Conservation (phyloP, 2,329 filamentous ascomycete genomes). For the Fusarium sterilihyphosum region DNA sequence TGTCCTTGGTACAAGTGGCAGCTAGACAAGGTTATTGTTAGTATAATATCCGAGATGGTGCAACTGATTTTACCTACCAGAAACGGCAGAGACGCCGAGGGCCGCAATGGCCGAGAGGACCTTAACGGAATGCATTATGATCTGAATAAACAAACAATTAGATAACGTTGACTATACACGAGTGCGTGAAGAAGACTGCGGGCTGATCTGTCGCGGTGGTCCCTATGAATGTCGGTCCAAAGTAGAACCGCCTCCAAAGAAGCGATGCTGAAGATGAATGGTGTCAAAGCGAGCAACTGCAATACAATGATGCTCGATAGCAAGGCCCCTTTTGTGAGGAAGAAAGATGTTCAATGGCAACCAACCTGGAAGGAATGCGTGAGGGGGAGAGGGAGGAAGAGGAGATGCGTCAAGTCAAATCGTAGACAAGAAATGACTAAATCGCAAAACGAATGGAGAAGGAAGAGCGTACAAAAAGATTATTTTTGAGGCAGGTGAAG, state of each 20-base stretch:
- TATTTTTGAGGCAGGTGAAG: constrained; percentile 6
- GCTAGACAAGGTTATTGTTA: constrained; percentile 31
- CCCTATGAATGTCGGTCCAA: constrained; percentile 25
- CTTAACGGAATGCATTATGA: constrained; percentile 59
- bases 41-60: not conserved
- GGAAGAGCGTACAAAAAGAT: constrained; percentile 16
- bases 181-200: not conserved
- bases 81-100: constrained; percentile 52
- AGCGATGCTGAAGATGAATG: constrained; percentile 16
- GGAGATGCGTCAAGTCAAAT: constrained; percentile 20
- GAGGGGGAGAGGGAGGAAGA: not conserved
- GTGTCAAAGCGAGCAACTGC: not conserved
- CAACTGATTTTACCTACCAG: constrained; percentile 50
- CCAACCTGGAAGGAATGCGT: constrained; percentile 35
- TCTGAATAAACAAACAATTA: constrained; percentile 38
- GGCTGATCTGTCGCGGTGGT: constrained; percentile 1
- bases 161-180: constrained; percentile 6
- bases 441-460: constrained; percentile 9
- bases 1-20: constrained; percentile 59
- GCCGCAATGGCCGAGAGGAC: constrained; percentile 58
- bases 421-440: constrained; percentile 11
- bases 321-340: constrained; percentile 6
- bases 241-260: constrained; percentile 4
- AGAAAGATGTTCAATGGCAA: constrained; percentile 13
- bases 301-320: not conserved